Evolutionary conservation across 179 eudicot species (phyloP).

Genomic region (Heliamphora pulchella): DNA sequence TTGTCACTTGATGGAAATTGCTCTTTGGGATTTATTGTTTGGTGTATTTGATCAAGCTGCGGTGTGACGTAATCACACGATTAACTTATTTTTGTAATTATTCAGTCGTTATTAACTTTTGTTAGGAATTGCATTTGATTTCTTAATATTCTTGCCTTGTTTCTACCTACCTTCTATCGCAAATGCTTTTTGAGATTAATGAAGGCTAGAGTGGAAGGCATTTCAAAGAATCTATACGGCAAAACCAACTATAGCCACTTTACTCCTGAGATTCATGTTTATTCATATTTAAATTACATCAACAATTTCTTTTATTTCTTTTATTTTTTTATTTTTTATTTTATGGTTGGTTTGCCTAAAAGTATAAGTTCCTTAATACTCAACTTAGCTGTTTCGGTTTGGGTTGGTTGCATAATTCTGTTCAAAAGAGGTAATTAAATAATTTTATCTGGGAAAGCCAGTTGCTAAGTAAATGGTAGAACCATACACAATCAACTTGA

Average conservation of each 20-base stretch:
- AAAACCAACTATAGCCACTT: neutral
- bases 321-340: no score
- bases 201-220: neutral
- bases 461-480: no score
- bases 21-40: neutral
- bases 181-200: neutral
- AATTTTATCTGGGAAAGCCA: neutral
- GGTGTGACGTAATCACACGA: neutral
- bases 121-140: neutral
- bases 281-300: neutral
- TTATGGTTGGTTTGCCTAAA: no score
- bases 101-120: neutral
- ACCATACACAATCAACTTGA: no score
- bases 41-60: neutral
- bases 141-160: neutral
- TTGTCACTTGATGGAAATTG: conserved; percentile 7
- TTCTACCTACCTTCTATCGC: conserved; percentile 5
- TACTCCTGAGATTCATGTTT: neutral
- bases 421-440: neutral
- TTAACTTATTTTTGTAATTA: neutral
- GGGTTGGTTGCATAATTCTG: neutral
- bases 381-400: neutral
- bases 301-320: neutral
- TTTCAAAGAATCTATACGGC: neutral
- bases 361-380: neutral